Percentiles rank a stretch among this genome's conserved stretches.
Conservation (phyloP, 768 basidiomycete species). For the Lentinula guzmanii region DNA sequence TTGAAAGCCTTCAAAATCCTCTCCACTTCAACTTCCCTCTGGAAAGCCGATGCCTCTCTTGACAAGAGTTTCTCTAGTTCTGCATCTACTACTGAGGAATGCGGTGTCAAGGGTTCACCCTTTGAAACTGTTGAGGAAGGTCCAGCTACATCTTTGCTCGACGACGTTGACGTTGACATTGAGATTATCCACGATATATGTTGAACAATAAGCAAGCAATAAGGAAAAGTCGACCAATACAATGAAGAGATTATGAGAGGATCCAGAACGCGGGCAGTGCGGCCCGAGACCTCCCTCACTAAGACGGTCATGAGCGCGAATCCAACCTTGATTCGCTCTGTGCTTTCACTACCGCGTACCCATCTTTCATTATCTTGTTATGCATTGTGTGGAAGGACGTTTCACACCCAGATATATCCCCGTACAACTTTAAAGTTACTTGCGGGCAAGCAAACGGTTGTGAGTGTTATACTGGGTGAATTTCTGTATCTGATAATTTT, state of each 20-base stretch:
- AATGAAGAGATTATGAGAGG: background rate
- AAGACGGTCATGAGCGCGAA: background rate
- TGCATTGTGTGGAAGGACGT: background rate
- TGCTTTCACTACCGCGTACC: background rate
- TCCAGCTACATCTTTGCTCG: slow-evolving; percentile 9
- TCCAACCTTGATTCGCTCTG: background rate
- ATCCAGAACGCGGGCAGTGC: background rate
- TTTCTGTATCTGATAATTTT: background rate
- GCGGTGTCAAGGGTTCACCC: slow-evolving; percentile 9
- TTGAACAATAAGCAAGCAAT: slow-evolving; percentile 6
- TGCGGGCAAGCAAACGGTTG: background rate
- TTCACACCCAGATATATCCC: background rate
- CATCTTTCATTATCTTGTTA: background rate
- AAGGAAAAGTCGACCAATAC: slow-evolving; percentile 3
- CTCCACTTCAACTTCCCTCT: slow-evolving; percentile 84
- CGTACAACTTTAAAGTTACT: background rate
- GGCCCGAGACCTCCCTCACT: background rate
- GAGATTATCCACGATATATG: background rate
- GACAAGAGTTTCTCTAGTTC: slow-evolving; percentile 80
- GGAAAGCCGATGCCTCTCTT: slow-evolving; percentile 78
- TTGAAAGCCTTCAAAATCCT: slow-evolving; percentile 94
- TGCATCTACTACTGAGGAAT: slow-evolving; percentile 27
- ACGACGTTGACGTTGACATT: slow-evolving; percentile 16
- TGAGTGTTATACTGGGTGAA: background rate
- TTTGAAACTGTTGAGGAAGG: background rate